These are phyloP conservation scores for Lachnellula suecica DNA, from an alignment of 2,329 filamentous ascomycete species.

Conservation along the genomic window DNA sequence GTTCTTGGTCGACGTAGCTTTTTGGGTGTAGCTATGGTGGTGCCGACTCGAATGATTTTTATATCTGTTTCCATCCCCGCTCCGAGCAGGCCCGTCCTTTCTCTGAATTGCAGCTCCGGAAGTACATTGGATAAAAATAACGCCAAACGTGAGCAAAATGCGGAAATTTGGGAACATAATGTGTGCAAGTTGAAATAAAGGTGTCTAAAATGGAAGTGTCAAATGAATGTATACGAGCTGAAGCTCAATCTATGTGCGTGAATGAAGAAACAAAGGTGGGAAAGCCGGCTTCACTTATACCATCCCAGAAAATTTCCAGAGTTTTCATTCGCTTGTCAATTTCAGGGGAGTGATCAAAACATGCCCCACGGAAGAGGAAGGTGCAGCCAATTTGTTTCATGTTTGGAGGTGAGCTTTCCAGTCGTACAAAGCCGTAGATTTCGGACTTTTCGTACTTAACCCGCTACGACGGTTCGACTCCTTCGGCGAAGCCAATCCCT, in stretches of 20 bases:
- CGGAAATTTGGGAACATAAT: slow-evolving; percentile 13
- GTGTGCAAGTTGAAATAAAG: not conserved
- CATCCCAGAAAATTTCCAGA: no score
- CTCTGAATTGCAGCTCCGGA: not conserved
- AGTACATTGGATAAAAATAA: slow-evolving; percentile 10
- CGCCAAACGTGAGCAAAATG: slow-evolving; percentile 3
- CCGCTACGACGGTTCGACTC: no score
- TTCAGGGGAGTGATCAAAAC: no score
- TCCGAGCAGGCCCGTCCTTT: not conserved
- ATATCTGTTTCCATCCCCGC: no score
- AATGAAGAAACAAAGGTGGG: not conserved
- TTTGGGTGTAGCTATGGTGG: not conserved
- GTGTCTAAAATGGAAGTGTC: not conserved
- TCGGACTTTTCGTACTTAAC: no score
- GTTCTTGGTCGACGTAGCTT: not conserved
- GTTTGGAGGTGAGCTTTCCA: no score
- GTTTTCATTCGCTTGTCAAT: no score
- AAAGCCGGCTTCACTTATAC: not conserved
- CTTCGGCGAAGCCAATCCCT: no score
- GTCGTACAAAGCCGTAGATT: no score
- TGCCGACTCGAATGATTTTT: not conserved
- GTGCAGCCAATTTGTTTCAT: no score
- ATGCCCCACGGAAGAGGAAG: no score
- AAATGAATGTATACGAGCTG: slow-evolving; percentile 5
- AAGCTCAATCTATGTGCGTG: not conserved